These are phyloP conservation scores for Aspergillus uvarum DNA, from an alignment of 2,329 filamentous ascomycete genomes.

Conservation along the genomic window DNA sequence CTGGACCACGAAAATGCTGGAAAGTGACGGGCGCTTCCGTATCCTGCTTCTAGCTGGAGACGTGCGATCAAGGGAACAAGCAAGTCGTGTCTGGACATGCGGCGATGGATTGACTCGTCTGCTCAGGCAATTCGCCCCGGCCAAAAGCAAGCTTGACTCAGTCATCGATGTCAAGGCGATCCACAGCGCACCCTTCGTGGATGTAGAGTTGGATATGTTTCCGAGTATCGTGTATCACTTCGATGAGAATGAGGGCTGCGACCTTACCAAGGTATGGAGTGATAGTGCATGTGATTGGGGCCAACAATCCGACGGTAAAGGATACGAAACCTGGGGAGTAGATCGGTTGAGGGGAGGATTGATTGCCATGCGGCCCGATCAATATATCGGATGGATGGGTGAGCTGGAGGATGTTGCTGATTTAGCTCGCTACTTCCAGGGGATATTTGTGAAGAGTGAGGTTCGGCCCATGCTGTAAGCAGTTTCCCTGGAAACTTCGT, in stretches of 20 bases:
- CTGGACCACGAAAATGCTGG: slow-evolving; percentile 27
- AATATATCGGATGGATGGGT: slow-evolving; percentile 32
- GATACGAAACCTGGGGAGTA: slow-evolving; percentile 28
- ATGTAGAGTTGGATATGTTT: slow-evolving; percentile 52
- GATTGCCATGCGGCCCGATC: slow-evolving; percentile 27
- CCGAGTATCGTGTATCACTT: slow-evolving; percentile 52
- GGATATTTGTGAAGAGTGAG: slow-evolving; percentile 13
- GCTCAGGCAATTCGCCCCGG: slow-evolving; percentile 44
- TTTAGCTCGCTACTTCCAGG: slow-evolving; percentile 25
- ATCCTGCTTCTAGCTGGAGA: slow-evolving; percentile 61
- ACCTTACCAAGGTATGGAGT: slow-evolving; percentile 58
- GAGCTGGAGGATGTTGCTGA: slow-evolving; percentile 24
- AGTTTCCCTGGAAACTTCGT: no score
- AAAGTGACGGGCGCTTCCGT: slow-evolving; percentile 37
- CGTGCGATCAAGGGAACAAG: slow-evolving; percentile 48
- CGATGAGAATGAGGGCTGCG: slow-evolving; percentile 51
- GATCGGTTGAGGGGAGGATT: slow-evolving; percentile 24
- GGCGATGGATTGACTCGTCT: slow-evolving; percentile 40
- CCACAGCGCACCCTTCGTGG: slow-evolving; percentile 54
- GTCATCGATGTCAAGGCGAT: slow-evolving; percentile 62
- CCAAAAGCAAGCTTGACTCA: slow-evolving; percentile 41
- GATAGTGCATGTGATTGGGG: slow-evolving; percentile 44
- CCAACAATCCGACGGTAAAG: slow-evolving; percentile 25
- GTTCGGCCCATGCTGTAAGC: background rate
- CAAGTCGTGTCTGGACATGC: slow-evolving; percentile 48